Evolutionary conservation across 805 yeast species (phyloP).

Genomic region (Kodamaea laetipori): DNA sequence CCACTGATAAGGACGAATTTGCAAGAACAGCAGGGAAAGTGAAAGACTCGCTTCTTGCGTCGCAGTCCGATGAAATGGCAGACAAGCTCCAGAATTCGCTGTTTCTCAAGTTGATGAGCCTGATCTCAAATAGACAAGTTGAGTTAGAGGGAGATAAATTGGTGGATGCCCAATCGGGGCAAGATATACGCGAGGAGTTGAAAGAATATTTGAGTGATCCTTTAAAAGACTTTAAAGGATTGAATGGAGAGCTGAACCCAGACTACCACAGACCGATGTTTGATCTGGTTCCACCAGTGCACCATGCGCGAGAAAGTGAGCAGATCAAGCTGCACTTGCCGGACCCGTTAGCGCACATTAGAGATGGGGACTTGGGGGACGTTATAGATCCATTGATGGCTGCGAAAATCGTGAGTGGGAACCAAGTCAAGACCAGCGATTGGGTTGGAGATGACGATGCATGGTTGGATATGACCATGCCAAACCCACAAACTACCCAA

Average conservation of each 20-base stretch:
- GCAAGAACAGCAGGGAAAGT: conserved; percentile 44
- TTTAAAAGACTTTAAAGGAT: conserved; percentile 13
- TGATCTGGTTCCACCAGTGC: background rate
- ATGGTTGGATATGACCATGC: conserved; percentile 20
- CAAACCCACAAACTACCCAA: conserved; percentile 10
- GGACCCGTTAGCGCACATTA: conserved; percentile 46
- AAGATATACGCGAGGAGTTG: conserved; percentile 20
- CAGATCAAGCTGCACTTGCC: conserved; percentile 30
- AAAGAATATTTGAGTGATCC: conserved; percentile 20
- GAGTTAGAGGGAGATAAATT: conserved; percentile 44
- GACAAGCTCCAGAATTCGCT: conserved; percentile 38
- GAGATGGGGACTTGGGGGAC: conserved; percentile 38
- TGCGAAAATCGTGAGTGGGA: conserved; percentile 43
- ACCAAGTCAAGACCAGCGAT: conserved; percentile 34
- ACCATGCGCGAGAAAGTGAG: conserved; percentile 12
- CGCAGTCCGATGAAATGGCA: conserved; percentile 17
- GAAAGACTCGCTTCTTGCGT: conserved; percentile 25
- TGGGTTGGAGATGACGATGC: conserved; percentile 40
- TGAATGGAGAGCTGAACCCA: conserved; percentile 3
- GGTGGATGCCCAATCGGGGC: conserved; percentile 28
- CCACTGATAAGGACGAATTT: conserved; percentile 36
- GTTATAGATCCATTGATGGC: conserved; percentile 38
- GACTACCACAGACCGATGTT: conserved; percentile 1
- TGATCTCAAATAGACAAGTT: conserved; percentile 38
- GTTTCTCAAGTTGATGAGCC: conserved; percentile 42